phyloP scores from a whole-genome alignment of 129 eudicot genomes.

The Chrysanthemum makinoi region DNA sequence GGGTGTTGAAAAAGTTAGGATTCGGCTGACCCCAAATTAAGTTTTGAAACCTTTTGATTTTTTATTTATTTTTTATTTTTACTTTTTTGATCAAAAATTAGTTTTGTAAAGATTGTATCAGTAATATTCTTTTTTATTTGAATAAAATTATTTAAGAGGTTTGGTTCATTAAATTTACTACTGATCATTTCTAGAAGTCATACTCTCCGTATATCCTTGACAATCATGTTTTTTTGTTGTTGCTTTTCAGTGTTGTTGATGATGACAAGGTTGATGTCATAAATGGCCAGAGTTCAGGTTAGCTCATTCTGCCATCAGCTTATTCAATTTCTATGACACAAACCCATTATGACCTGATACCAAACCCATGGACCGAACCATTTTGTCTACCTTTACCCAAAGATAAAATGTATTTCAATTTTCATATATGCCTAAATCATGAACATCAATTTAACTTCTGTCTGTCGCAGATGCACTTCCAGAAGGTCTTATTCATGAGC shows the following conservation, averaged over 20 bases:
- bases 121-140: no score
- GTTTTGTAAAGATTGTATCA: no score
- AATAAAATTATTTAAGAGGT: no score
- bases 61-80: no score
- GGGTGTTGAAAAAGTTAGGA: no score
- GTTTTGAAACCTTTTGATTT: no score
- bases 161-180: no score
- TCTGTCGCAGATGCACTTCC: conserved; percentile 49
- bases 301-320: conserved; percentile 9
- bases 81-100: no score
- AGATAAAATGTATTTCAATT: not conserved
- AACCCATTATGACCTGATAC: not conserved
- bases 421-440: not conserved
- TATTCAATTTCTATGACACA: not conserved
- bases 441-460: not conserved
- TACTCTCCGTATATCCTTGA: conserved; percentile 10
- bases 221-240: conserved; percentile 4
- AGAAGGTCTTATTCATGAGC: conserved; percentile 74
- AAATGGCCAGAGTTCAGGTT: conserved; percentile 55
- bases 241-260: conserved; percentile 80
- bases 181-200: not conserved
- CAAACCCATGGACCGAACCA: no score
- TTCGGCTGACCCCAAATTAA: no score
- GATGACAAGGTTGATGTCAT: conserved; percentile 45
- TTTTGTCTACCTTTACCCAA: no score